Percentiles rank a stretch among this genome's conserved stretches.
These are phyloP conservation scores for Aspergillus sp. DNA, from an alignment of 2,329 filamentous ascomycete genomes.

Conservation along the genomic window DNA sequence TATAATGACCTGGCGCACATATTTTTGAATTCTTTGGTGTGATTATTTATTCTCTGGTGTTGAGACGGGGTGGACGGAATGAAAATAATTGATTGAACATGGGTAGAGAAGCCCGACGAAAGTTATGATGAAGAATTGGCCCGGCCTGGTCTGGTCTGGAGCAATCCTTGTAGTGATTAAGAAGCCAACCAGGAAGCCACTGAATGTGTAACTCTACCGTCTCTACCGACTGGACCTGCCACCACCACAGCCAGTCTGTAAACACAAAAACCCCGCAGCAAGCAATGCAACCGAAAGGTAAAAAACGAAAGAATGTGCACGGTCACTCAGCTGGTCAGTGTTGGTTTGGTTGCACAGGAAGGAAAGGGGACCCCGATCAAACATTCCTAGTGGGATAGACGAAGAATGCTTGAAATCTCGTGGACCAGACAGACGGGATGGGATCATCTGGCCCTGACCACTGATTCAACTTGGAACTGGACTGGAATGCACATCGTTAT, in stretches of 20 bases:
- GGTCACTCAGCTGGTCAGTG: too few species aligned
- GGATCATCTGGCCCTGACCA: too few species aligned
- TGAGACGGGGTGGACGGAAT: neutral
- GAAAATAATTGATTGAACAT: neutral
- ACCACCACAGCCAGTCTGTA: neutral
- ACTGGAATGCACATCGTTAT: too few species aligned
- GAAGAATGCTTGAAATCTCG: too few species aligned
- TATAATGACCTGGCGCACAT: constrained; percentile 18
- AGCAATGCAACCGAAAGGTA: neutral
- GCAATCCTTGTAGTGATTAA: too few species aligned
- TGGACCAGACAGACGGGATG: too few species aligned
- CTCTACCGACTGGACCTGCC: neutral
- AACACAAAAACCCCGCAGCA: neutral
- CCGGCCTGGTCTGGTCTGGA: too few species aligned
- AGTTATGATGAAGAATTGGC: neutral
- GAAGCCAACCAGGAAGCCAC: neutral
- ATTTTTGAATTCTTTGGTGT: neutral
- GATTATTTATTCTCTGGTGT: neutral
- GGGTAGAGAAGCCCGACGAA: neutral
- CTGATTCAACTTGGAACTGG: too few species aligned
- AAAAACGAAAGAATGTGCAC: too few species aligned
- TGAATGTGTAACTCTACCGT: neutral
- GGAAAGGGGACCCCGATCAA: too few species aligned
- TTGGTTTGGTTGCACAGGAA: too few species aligned
- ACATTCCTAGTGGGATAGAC: too few species aligned